phyloP scores from a whole-genome alignment of 345 rosid genomes.

The Hibiscus syriacus region DNA sequence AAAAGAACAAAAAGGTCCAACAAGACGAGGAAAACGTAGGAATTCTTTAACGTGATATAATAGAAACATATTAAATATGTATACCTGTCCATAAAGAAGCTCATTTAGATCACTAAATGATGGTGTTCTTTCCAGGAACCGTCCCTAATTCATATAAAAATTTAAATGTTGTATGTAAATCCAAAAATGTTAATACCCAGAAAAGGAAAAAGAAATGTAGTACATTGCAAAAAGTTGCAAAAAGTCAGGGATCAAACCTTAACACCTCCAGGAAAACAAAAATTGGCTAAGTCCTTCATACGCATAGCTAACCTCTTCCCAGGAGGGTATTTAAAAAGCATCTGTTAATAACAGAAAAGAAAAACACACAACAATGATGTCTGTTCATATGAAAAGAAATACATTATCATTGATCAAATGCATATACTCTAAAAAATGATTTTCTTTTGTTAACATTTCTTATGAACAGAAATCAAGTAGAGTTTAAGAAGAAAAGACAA shows the following conservation, averaged over 20 bases:
- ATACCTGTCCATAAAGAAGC: slow-evolving; percentile 93
- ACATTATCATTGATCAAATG: not conserved
- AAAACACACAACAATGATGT: slow-evolving; percentile 2
- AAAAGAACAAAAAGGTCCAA: not conserved
- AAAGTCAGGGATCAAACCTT: slow-evolving; percentile 44
- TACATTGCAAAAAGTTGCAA: not conserved
- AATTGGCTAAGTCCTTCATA: slow-evolving; percentile 74
- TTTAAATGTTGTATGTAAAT: not conserved
- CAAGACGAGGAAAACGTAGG: not conserved
- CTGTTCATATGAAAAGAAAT: slow-evolving; percentile 5
- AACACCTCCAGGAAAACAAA: slow-evolving; percentile 94
- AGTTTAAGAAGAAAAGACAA: not conserved
- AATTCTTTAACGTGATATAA: not conserved
- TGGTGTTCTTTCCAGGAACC: slow-evolving; percentile 78
- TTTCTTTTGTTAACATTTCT: not conserved
- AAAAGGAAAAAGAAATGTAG: slow-evolving; percentile 1
- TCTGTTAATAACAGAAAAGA: slow-evolving; percentile 34
- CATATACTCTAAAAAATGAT: not conserved
- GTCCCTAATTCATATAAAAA: slow-evolving; percentile 46
- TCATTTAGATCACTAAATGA: slow-evolving; percentile 91
- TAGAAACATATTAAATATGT: slow-evolving; percentile 1
- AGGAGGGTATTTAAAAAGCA: slow-evolving; percentile 87
- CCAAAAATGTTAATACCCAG: not conserved
- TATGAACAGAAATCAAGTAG: not conserved
- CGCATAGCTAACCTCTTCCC: slow-evolving; percentile 77